Conservation (phyloP, 106 monocot species). For the Apostasia shenzhenica region DNA sequence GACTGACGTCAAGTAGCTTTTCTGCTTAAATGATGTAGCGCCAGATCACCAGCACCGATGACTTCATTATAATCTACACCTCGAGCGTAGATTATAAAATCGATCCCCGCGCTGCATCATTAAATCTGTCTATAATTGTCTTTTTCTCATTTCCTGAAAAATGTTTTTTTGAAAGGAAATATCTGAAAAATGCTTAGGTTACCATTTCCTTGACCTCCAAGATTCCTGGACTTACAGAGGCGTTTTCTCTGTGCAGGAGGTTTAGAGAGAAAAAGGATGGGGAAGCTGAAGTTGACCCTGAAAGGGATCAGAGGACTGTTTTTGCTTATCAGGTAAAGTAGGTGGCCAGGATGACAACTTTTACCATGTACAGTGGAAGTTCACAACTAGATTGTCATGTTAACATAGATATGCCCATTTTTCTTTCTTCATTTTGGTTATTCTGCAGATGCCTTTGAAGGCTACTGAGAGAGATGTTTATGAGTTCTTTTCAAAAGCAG, state of each 20-base stretch:
- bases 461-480: slow-evolving; percentile 76
- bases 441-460: slow-evolving; percentile 60
- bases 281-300: slow-evolving; percentile 81
- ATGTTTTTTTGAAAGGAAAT: too few relatives aligned
- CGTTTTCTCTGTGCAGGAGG: slow-evolving; percentile 18
- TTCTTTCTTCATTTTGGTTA: background rate
- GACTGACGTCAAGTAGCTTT: too few relatives aligned
- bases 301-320: slow-evolving; percentile 86
- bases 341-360: background rate
- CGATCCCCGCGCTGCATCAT: too few relatives aligned
- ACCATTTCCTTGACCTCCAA: too few relatives aligned
- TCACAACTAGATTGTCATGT: background rate
- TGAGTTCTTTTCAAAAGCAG: slow-evolving; percentile 80
- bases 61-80: too few relatives aligned
- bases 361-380: background rate
- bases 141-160: too few relatives aligned
- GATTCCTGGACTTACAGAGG: too few relatives aligned
- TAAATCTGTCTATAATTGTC: too few relatives aligned
- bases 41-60: too few relatives aligned
- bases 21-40: too few relatives aligned
- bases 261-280: slow-evolving; percentile 58
- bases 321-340: slow-evolving; percentile 71
- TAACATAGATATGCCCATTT: background rate
- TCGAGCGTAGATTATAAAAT: too few relatives aligned
- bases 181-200: too few relatives aligned